Evolutionary conservation across 2,329 filamentous ascomycete species (phyloP), one percentile per base, ranked within the genome.

Genomic region (Bipolaris sorokiniana): DNA sequence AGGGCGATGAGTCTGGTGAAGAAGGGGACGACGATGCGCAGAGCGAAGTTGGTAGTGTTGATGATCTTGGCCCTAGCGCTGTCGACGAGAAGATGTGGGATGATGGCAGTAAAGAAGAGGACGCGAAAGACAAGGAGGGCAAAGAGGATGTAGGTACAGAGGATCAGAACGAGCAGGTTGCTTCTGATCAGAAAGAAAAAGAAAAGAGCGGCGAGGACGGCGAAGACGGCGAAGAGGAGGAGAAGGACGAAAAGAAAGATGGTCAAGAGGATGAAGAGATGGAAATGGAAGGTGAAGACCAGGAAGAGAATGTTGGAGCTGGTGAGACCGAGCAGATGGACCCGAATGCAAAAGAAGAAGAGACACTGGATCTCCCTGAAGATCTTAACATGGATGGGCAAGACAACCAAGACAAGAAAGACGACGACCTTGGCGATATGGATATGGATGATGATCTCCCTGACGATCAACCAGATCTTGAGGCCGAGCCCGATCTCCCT

Each of bases 21-120:
- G 71, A 71, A 22, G 66, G 67, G 1, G 72, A 88, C 9, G 89
- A 91, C 9, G 79, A 81, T 48, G 88, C 96, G 73, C 92, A 97
- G 63, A 93, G 97, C 68, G 92, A 98, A 76, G 86, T 90, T 5
- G 95, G 93, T 1, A 90, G 92, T 68, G 92, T 98, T 10, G 91
- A 97, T 78, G 92, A 96, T 68, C 82, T 97, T 40, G 94, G 97
- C 66, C 89, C 92, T 11, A 90, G 88, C 15, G 91, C 94, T 18
- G 90, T 98, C 1, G 96, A 99, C 73, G 96, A 99, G 79, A 99
- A 98, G 82, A 92, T 98, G 85, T 99, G 95, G 95, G 93, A 99
- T 76, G 93, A 92, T 37, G 88, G 88, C 44, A 88, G 91, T 41
- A 83, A 89, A 46, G 84, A 93, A 42, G 87, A 93, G 46, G 88